These are phyloP conservation scores for apple (Malus domestica) DNA, from an alignment of 306 rosid species.

Conservation along the genomic window ASM211411v1 NC_041797.1:29649001-29649500, in stretches of 20 bases:
- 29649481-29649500: conserved; percentile 79
- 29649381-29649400: conserved; percentile 91
- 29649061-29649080: conserved; percentile 94
- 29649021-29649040: conserved; percentile 87
- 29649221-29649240: conserved; percentile 49
- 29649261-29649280: conserved; percentile 91
- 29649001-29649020: conserved; percentile 93
- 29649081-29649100: conserved; percentile 87
- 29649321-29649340: conserved; percentile 95
- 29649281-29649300: conserved; percentile 81
- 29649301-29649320: conserved; percentile 89
- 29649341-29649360: conserved; percentile 90
- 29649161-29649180: neutral
- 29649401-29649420: conserved; percentile 88
- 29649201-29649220: neutral
- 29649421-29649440: conserved; percentile 81
- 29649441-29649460: conserved; percentile 96
- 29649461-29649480: conserved; percentile 87
- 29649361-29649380: conserved; percentile 91
- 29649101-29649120: conserved; percentile 94
- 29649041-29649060: conserved; percentile 92
- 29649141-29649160: neutral
- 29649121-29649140: neutral
- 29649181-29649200: neutral
- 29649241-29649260: conserved; percentile 97